A percentile compares a stretch with the other conserved stretches of the same genome.
Evolutionary conservation across 768 basidiomycete genomes (phyloP).

Genomic region (Boletus eberwhitei): DNA sequence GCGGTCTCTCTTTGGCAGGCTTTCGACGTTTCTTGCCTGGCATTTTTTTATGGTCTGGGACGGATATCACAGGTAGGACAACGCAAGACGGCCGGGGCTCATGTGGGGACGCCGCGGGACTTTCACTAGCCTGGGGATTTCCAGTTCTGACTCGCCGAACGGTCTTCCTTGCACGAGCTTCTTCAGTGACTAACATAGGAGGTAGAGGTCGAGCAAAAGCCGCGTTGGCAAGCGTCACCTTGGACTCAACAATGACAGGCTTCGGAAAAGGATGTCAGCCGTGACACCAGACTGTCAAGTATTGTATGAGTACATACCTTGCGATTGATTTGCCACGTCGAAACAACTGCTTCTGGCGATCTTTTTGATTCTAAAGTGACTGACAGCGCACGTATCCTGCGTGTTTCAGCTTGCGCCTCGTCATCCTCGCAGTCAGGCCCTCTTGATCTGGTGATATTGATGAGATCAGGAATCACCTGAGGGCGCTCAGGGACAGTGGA

Average conservation of each 20-base stretch:
- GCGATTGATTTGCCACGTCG: conserved; percentile 11
- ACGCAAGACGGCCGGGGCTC: conserved; percentile 15
- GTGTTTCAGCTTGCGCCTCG: conserved; percentile 39
- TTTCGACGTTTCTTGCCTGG: conserved; percentile 10
- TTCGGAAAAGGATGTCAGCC: conserved; percentile 7
- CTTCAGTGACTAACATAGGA: conserved; percentile 24
- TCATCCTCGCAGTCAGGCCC: conserved; percentile 52
- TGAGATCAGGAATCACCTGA: background rate
- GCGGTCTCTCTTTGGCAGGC: conserved; percentile 12
- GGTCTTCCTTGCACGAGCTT: conserved; percentile 1
- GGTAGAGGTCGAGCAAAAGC: conserved; percentile 8
- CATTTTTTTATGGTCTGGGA: background rate
- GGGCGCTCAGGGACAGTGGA: background rate
- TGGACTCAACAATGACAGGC: conserved; percentile 10
- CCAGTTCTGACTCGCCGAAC: background rate
- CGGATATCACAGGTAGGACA: conserved; percentile 18
- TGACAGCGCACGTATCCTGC: conserved; percentile 37
- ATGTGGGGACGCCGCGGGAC: conserved; percentile 20
- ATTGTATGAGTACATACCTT: conserved; percentile 15
- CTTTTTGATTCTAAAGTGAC: conserved; percentile 39
- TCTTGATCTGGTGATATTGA: conserved; percentile 35
- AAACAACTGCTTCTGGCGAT: conserved; percentile 20
- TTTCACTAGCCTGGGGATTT: background rate
- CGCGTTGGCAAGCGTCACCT: background rate
- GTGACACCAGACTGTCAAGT: background rate